Base-by-base conservation (phyloP, 2,329 filamentous ascomycete genomes). In the Coniochaeta ligniaria region DNA sequence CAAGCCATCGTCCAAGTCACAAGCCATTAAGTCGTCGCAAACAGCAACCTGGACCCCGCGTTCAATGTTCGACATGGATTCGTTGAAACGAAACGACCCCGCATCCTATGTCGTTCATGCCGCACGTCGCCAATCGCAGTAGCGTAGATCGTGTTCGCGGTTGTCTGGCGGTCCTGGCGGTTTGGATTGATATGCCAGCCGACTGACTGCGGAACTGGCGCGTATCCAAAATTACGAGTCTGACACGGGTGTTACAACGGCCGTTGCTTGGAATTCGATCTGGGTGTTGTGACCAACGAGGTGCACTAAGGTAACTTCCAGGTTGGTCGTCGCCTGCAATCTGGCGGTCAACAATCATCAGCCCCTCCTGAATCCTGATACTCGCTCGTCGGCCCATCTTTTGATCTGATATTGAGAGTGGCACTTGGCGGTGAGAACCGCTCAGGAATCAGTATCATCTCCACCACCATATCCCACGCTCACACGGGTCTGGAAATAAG, bases 61-160 rank as follows among this genome's bases (percentile, higher is more conserved):
- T 16, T 28, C 43, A 52, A 52, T 26, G 14, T 8, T 52, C 14
- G 33, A 41, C 26, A 58, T 38, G 57, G 57, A 58, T 58, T 41
- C 12, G 6, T 47, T 22, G 57, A 58, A 58, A 58, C 57, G 14
- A 17, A 52, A 52, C 47, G 38, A 58, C 57, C 57, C 57, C 57
- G 57, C 57, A 58, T 58, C 24, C 16, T 31, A 26, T 31, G 22
- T 24, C 31, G 24, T 28, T 52, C 22, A 28, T 52, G 6, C 47
- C 24, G 47, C 16, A 31, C 8, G 47, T 52, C 24, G 47, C 47
- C 47, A 52, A 52, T 52, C 47, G 47, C 47, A 52, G 31, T 52
- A 28, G 11, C 24, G 47, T 24, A 52, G 47, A 52, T 52, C 22
- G 14, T 31, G 17, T n/a, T 52, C 26, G 3, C 47, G n/a, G 47